Evolutionary conservation across 768 basidiomycete species (phyloP).

Genomic region (Rhodosporidiobolus sp.): DNA sequence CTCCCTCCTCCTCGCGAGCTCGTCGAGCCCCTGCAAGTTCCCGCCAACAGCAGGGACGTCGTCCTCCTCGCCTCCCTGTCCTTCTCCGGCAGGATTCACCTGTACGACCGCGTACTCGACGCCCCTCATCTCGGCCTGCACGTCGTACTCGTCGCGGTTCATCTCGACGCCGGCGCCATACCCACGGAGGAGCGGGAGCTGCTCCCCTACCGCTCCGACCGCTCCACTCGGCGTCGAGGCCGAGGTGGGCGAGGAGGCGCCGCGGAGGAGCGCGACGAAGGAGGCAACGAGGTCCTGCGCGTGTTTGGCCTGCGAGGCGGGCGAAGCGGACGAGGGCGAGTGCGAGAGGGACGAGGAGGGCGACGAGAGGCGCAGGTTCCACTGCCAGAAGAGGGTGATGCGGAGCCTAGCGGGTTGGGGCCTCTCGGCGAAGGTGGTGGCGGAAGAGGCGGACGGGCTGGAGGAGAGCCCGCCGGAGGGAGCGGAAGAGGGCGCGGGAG

Average conservation of each 20-base stretch:
- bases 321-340: background rate
- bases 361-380: slow-evolving; percentile 20
- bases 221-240: too few species aligned
- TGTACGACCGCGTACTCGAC: slow-evolving; percentile 30
- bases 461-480: background rate
- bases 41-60: slow-evolving; percentile 55
- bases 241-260: background rate
- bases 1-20: slow-evolving; percentile 47
- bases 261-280: slow-evolving; percentile 6
- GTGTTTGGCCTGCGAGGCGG: background rate
- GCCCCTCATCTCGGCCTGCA: background rate
- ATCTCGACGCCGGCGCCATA: slow-evolving; percentile 15
- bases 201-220: background rate
- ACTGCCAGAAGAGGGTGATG: slow-evolving; percentile 39
- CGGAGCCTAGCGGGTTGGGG: slow-evolving; percentile 4
- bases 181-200: slow-evolving; percentile 7
- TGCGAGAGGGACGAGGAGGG: background rate
- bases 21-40: slow-evolving; percentile 16
- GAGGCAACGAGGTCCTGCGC: slow-evolving; percentile 16
- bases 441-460: background rate
- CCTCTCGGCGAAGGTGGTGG: background rate
- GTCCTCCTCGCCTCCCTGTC: slow-evolving; percentile 24
- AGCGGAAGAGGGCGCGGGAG: background rate
- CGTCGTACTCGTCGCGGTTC: slow-evolving; percentile 14
- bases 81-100: background rate